Base-by-base conservation (phyloP, 2,329 filamentous ascomycete genomes). In the Lasiodiplodia sp. region DNA sequence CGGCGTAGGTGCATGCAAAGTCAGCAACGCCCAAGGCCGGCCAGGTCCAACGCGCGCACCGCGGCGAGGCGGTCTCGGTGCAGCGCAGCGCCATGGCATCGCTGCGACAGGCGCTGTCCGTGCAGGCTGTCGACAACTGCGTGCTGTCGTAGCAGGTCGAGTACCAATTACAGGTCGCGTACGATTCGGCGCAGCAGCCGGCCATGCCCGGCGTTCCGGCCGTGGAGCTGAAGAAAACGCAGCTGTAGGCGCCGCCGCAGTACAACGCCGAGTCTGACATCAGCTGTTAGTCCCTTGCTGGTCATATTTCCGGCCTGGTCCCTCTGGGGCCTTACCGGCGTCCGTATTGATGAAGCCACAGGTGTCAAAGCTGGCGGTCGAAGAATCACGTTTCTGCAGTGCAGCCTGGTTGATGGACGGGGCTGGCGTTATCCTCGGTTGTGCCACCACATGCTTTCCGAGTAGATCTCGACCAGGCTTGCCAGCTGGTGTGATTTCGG, bases 181-280 rank as follows among this genome's bases (percentile, higher is more conserved):
- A 18, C 5, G 51, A 3, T 2, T 10, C 18, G 11, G 21, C 23
- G 51, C 51, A 53, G 51, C 51, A 53, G 21, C 51, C 51, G 3
- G 23, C 51, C 51, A 53, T 53, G 10, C 25, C 51, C 4, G 25
- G 51, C 23, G 51, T 25, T 8, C 6, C 10, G n/a, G 7, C 18
- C 2, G 51, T 14, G 3, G 21, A 25, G 51, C 23, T 28, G 23
- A 25, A 53, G 51, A 53, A 53, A 23, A 53, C 21, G 51, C 51
- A 53, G 51, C 7, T 14, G 51, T 53, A 53, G 51, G 6, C 51
- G 23, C 51, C 51, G 51, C 51, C 51, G 51, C 51, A 53, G 23
- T 53, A 53, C 21, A 53, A 21, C 0, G 51, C 51, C 23, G 51
- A 53, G 51, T 53, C 51, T 53, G 51, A 16, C 31, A 10, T 34